Evolutionary conservation across 306 rosid species (phyloP), one percentile per base, ranked within the genome.

Genomic region (Clitoria ternatea): DNA sequence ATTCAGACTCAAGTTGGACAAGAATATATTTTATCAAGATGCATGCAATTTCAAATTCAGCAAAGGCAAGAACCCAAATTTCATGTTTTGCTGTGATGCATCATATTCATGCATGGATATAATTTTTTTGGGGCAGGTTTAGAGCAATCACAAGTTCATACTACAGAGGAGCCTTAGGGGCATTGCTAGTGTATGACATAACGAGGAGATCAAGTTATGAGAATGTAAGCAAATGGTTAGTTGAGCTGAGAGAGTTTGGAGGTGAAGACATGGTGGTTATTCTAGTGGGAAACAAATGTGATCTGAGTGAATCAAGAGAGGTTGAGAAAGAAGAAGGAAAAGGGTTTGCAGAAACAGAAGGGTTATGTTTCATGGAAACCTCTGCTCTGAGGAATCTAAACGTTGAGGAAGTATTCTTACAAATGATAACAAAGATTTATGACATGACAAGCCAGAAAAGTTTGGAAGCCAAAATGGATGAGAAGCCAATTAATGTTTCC

Each of bases 71-170:
- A n/a, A n/a, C n/a, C n/a, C n/a, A n/a, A n/a, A n/a, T n/a, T n/a
- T n/a, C n/a, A n/a, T n/a, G n/a, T n/a, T n/a, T n/a, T n/a, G n/a
- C n/a, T n/a, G n/a, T n/a, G n/a, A n/a, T n/a, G n/a, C n/a, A n/a
- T n/a, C n/a, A n/a, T n/a, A n/a, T n/a, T n/a, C n/a, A n/a, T n/a
- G 40, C 2, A 23, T 48, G 19, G 20, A 20, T 36, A 30, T 6
- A 36, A 36, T 20, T 19, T 49, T 60, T 30, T 18, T 24, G 73
- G 62, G 33, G 56, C 83, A 94, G 97, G 77, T 94, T 91, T 49
- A 89, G 97, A 63, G 99, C 99, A 2, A 94, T 94, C 57, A 94
- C 99, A 5, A 91, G 97, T 47, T 91, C 99, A 6, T 94, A 94
- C 45, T 94, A 94, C 71, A 48, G 97, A 12, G 99, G 99, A 61